phyloP scores from a whole-genome alignment of 78 protist species.

The Parvularia atlantis region DNA sequence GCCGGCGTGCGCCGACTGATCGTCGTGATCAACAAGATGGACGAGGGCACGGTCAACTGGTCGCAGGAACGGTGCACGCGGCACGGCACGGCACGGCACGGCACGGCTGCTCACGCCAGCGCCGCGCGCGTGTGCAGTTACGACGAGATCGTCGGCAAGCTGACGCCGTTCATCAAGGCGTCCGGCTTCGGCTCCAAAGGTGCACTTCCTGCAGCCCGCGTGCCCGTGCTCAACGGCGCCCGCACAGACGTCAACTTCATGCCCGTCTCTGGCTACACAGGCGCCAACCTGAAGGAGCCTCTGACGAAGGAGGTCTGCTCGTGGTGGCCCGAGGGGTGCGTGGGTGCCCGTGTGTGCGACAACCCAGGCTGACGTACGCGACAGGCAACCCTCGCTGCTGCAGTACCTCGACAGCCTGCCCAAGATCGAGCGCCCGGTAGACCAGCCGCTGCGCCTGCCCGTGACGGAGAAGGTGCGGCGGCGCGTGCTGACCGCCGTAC shows the following conservation, averaged over 20 bases:
- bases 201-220: not conserved
- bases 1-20: slow-evolving; percentile 77
- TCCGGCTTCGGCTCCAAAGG: slow-evolving; percentile 8
- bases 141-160: slow-evolving; percentile 14
- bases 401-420: slow-evolving; percentile 57
- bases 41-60: slow-evolving; percentile 86
- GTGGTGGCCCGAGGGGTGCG: slow-evolving; percentile 47
- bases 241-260: slow-evolving; percentile 41
- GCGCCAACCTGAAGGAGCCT: slow-evolving; percentile 54
- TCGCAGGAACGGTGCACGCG: slow-evolving; percentile 63
- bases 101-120: no score
- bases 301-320: slow-evolving; percentile 33
- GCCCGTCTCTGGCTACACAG: slow-evolving; percentile 83
- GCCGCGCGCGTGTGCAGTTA: slow-evolving; percentile 6
- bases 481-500: no score
- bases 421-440: slow-evolving; percentile 32
- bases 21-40: slow-evolving; percentile 95
- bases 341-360: no score
- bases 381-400: slow-evolving; percentile 32
- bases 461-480: slow-evolving; percentile 62
- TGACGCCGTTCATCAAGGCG: slow-evolving; percentile 46
- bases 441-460: slow-evolving; percentile 73
- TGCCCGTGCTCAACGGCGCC: no score
- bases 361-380: not conserved
- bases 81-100: no score